These are phyloP conservation scores for Trichosporon asahii DNA, from an alignment of 1,284 basidiomycete genomes.

Conservation along the genomic window DNA sequence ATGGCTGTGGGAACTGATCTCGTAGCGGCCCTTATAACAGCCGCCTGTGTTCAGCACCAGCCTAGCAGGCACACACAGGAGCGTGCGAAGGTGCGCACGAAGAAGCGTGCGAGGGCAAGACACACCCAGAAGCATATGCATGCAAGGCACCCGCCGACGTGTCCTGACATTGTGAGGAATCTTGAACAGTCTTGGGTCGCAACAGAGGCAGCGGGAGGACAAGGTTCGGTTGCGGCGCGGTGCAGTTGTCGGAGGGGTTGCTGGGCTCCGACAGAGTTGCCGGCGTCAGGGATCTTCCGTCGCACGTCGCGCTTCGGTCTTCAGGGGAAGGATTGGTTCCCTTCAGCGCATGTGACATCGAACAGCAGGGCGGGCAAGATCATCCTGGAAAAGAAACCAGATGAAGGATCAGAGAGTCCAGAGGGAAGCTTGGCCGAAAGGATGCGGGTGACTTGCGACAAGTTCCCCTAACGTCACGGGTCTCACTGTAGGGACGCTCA, in stretches of 20 bases:
- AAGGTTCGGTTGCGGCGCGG: neutral
- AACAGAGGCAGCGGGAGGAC: neutral
- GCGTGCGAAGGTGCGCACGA: too few relatives aligned
- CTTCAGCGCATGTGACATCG: too few relatives aligned
- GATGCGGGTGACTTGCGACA: neutral
- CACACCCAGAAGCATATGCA: neutral
- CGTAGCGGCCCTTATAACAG: too few relatives aligned
- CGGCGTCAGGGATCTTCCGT: neutral
- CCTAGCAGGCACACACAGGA: too few relatives aligned
- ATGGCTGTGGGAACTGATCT: too few relatives aligned
- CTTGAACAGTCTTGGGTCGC: neutral
- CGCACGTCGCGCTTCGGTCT: too few relatives aligned
- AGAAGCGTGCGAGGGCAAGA: neutral
- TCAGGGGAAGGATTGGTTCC: too few relatives aligned
- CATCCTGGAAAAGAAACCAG: neutral
- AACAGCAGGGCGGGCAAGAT: neutral
- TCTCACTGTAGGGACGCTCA: neutral
- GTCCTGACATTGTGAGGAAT: neutral
- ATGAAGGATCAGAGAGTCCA: too few relatives aligned
- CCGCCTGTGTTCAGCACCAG: too few relatives aligned
- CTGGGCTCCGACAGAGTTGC: neutral
- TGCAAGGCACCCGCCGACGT: neutral
- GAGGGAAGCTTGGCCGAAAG: too few relatives aligned
- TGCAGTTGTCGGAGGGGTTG: neutral
- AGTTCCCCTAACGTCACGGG: neutral